phyloP scores from a whole-genome alignment of 129 eudicot genomes.

The Arctium minus region DNA sequence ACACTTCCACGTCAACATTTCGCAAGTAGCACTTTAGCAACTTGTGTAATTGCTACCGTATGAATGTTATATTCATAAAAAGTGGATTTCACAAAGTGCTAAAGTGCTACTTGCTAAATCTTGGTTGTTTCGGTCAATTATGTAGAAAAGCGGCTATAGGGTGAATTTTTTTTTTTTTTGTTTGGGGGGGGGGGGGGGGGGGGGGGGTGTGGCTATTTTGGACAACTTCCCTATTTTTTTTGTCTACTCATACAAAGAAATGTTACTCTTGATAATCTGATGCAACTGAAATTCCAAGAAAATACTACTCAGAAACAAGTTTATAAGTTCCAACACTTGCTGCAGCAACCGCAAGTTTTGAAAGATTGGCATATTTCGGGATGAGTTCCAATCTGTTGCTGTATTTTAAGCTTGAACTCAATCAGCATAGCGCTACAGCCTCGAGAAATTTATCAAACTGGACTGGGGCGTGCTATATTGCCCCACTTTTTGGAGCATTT shows the following conservation, averaged over 20 bases:
- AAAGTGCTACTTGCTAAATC: too few species aligned
- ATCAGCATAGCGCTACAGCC: slow-evolving; percentile 31
- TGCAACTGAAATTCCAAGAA: neutral
- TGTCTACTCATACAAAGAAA: neutral
- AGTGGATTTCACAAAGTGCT: too few species aligned
- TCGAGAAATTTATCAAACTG: slow-evolving; percentile 29
- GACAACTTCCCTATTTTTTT: neutral
- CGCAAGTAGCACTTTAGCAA: too few species aligned
- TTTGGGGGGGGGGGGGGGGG: too few species aligned
- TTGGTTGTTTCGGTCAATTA: too few species aligned
- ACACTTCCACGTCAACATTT: too few species aligned
- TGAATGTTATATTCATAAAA: too few species aligned
- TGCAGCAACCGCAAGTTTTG: slow-evolving; percentile 34
- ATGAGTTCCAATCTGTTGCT: slow-evolving; percentile 28
- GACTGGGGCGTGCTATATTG: slow-evolving; percentile 34
- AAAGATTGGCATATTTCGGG: slow-evolving; percentile 33
- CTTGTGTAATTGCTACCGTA: too few species aligned
- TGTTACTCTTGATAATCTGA: neutral
- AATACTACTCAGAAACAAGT: neutral
- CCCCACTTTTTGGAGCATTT: slow-evolving; percentile 34
- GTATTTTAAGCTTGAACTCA: slow-evolving; percentile 25
- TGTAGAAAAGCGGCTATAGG: too few species aligned
- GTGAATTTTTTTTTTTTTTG: too few species aligned
- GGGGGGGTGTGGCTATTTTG: too few species aligned
- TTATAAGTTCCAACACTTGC: slow-evolving; percentile 9